Percentiles rank a stretch among this genome's conserved stretches.
Evolutionary conservation across 352 stramenopile genomes (phyloP).

Genomic region (Globisporangium echinulatum): DNA sequence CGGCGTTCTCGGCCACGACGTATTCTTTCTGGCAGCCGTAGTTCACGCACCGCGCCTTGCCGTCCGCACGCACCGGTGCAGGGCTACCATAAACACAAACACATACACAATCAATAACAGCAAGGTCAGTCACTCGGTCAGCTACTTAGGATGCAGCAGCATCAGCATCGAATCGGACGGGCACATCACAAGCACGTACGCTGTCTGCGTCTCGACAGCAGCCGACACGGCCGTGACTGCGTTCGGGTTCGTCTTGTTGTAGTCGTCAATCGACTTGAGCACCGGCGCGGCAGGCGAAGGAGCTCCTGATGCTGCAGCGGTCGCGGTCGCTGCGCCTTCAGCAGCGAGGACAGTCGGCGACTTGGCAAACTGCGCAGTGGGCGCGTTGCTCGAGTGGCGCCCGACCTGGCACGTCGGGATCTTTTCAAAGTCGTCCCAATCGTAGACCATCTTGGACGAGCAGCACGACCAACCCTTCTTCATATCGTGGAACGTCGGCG

Average conservation of each 20-base stretch:
- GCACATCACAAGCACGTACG: slow-evolving; percentile 17
- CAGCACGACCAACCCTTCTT: slow-evolving; percentile 91
- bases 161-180: too few relatives aligned
- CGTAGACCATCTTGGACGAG: slow-evolving; percentile 89
- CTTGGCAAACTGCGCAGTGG: slow-evolving; percentile 65
- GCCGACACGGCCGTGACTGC: slow-evolving; percentile 80
- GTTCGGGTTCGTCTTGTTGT: slow-evolving; percentile 87
- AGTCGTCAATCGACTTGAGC: slow-evolving; percentile 91
- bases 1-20: slow-evolving; percentile 80
- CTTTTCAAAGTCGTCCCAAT: slow-evolving; percentile 94
- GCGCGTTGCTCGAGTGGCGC: slow-evolving; percentile 62
- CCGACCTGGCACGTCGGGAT: slow-evolving; percentile 68
- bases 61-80: slow-evolving; percentile 60
- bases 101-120: background rate
- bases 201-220: slow-evolving; percentile 47
- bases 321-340: slow-evolving; percentile 28
- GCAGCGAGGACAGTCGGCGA: slow-evolving; percentile 76
- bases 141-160: too few relatives aligned
- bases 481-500: slow-evolving; percentile 86
- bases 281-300: slow-evolving; percentile 21
- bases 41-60: slow-evolving; percentile 88
- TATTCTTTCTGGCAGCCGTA: slow-evolving; percentile 92
- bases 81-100: slow-evolving; percentile 10
- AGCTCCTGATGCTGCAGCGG: slow-evolving; percentile 5
- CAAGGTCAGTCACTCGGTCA: background rate